A percentile compares a stretch with the other conserved stretches of the same genome.
These are phyloP conservation scores for Neofusicoccum laricinum DNA, from an alignment of 2,329 filamentous ascomycete species.

Conservation along the genomic window DNA sequence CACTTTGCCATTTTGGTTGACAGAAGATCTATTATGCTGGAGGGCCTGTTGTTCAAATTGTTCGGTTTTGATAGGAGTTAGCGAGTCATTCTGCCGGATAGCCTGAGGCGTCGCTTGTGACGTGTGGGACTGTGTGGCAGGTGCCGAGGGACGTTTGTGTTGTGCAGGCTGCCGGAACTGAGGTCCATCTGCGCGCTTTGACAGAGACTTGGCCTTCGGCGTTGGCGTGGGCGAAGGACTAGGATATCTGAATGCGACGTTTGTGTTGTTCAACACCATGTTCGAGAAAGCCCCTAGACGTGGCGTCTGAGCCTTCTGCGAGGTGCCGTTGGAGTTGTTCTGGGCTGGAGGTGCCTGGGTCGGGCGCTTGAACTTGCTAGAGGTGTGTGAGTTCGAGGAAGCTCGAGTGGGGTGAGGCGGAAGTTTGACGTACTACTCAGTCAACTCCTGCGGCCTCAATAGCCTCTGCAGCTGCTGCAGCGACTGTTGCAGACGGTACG, in stretches of 20 bases:
- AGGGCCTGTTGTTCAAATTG: background rate
- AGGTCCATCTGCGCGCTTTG: background rate
- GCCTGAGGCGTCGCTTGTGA: background rate
- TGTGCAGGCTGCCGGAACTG: background rate
- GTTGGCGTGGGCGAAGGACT: background rate
- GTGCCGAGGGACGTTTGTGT: background rate
- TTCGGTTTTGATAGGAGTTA: background rate
- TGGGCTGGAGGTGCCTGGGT: conserved; percentile 27
- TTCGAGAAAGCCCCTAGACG: conserved; percentile 53
- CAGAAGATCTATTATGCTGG: background rate
- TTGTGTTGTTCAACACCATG: conserved; percentile 48
- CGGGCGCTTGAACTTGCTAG: conserved; percentile 23
- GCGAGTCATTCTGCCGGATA: background rate
- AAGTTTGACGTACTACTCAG: conserved; percentile 58
- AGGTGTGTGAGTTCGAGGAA: background rate
- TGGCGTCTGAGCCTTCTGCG: background rate
- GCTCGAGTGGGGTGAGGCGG: background rate
- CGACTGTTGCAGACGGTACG: conserved; percentile 67
- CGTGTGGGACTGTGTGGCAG: background rate
- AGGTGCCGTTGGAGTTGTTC: background rate
- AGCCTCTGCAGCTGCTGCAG: conserved; percentile 73
- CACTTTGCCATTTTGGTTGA: background rate
- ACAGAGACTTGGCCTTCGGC: background rate
- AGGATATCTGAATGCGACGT: conserved; percentile 35
- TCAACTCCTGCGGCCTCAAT: conserved; percentile 67